Conservation (phyloP, 2,329 filamentous ascomycete species). For the Eutypa lata region DNA sequence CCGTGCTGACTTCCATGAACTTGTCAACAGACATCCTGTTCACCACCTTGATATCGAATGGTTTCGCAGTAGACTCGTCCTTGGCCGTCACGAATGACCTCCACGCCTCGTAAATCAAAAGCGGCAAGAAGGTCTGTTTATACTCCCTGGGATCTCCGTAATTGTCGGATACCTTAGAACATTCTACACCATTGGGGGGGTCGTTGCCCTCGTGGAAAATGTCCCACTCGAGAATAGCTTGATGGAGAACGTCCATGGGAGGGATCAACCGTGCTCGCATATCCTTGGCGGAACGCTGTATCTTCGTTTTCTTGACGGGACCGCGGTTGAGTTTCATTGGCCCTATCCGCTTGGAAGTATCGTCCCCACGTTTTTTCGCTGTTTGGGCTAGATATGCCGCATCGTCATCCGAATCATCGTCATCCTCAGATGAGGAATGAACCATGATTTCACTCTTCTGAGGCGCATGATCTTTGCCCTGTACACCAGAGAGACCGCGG, state of each 20-base stretch:
- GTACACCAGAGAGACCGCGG: slow-evolving; percentile 63
- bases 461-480: slow-evolving; percentile 74
- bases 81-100: slow-evolving; percentile 86
- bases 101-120: slow-evolving; percentile 93
- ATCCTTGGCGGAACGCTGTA: slow-evolving; percentile 81
- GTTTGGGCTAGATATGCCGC: slow-evolving; percentile 46
- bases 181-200: slow-evolving; percentile 73
- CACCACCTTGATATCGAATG: slow-evolving; percentile 83
- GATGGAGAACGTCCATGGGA: slow-evolving; percentile 80
- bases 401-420: slow-evolving; percentile 63
- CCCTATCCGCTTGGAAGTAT: slow-evolving; percentile 43
- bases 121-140: slow-evolving; percentile 83
- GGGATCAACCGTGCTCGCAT: slow-evolving; percentile 91
- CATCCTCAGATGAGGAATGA: slow-evolving; percentile 72
- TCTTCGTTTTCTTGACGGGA: slow-evolving; percentile 80
- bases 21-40: slow-evolving; percentile 88
- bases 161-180: slow-evolving; percentile 71
- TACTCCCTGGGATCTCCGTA: slow-evolving; percentile 78
- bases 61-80: slow-evolving; percentile 76
- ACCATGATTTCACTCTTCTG: slow-evolving; percentile 89
- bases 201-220: slow-evolving; percentile 88
- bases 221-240: slow-evolving; percentile 87
- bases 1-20: slow-evolving; percentile 87
- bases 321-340: slow-evolving; percentile 56
- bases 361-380: slow-evolving; percentile 45